Conservation (phyloP, 768 basidiomycete species). For the Erythrobasidium yunnanense region DNA sequence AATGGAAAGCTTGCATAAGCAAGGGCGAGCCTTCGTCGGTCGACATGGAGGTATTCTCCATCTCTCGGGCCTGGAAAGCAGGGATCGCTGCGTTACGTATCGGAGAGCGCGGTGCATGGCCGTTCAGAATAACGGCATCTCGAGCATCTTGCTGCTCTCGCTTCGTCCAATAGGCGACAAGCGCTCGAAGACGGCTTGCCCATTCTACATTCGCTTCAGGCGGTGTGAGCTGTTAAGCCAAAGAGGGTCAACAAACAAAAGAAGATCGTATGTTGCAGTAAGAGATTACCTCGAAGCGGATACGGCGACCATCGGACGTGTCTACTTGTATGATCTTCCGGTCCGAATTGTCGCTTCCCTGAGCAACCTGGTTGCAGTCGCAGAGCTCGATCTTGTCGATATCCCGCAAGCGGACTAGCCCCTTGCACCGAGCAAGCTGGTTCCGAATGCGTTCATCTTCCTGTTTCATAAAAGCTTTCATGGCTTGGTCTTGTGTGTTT, state of each 20-base stretch:
- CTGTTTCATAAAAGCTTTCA: neutral
- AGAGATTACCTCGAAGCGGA: too few relatives aligned
- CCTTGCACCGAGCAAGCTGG: neutral
- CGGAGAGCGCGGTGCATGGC: neutral
- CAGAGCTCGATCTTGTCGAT: neutral
- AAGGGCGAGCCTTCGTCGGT: neutral
- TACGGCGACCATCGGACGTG: too few relatives aligned
- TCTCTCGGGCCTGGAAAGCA: conserved; percentile 5
- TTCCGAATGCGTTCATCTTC: neutral
- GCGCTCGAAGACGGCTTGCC: neutral
- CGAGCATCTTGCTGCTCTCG: conserved; percentile 9
- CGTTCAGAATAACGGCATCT: neutral
- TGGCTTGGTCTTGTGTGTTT: neutral
- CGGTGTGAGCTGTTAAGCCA: neutral
- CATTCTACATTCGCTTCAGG: neutral
- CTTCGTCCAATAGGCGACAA: conserved; percentile 5
- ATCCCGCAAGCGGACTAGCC: conserved; percentile 2
- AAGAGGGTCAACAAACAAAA: neutral
- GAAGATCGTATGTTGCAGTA: neutral
- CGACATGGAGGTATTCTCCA: neutral
- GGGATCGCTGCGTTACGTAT: neutral
- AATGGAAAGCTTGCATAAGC: neutral
- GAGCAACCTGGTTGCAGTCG: neutral
- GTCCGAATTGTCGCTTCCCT: too few relatives aligned
- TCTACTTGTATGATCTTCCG: too few relatives aligned